phyloP scores from a whole-genome alignment of 495 filamentous ascomycete species.

The Penicillium robsamsonii region DNA sequence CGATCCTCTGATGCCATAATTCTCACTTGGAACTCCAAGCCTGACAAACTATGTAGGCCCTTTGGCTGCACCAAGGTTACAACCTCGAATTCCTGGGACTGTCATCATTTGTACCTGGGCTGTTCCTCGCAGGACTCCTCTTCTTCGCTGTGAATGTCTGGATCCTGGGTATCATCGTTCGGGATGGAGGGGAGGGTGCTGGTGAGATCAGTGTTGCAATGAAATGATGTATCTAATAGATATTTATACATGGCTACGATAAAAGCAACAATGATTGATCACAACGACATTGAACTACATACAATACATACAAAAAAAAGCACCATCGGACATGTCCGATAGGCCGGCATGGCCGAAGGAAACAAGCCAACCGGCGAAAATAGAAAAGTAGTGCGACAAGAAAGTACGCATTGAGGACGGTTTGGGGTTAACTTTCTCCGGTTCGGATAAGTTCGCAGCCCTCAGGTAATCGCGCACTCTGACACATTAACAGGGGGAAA shows the following conservation, averaged over 20 bases:
- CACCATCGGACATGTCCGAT: background rate
- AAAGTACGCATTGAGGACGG: background rate
- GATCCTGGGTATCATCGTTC: constrained; percentile 77
- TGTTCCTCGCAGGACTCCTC: constrained; percentile 69
- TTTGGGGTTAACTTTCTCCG: background rate
- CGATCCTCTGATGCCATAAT: background rate
- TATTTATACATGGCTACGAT: background rate
- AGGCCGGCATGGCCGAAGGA: background rate
- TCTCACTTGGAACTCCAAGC: background rate
- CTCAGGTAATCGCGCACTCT: background rate
- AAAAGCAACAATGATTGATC: background rate
- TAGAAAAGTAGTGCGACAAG: background rate
- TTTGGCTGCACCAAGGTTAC: constrained; percentile 89
- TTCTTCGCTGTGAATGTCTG: constrained; percentile 88
- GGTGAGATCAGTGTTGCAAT: background rate
- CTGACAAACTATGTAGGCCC: constrained; percentile 43
- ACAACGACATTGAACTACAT: background rate
- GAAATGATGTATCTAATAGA: background rate
- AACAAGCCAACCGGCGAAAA: too few relatives aligned
- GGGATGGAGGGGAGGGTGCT: constrained; percentile 53
- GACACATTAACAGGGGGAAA: background rate
- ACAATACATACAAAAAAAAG: background rate
- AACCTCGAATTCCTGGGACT: constrained; percentile 81
- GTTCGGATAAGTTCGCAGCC: background rate
- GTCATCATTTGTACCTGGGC: constrained; percentile 81